phyloP scores from a whole-genome alignment of 371 early-diverging fungal species.

The Syncephalastrum sp. region DNA sequence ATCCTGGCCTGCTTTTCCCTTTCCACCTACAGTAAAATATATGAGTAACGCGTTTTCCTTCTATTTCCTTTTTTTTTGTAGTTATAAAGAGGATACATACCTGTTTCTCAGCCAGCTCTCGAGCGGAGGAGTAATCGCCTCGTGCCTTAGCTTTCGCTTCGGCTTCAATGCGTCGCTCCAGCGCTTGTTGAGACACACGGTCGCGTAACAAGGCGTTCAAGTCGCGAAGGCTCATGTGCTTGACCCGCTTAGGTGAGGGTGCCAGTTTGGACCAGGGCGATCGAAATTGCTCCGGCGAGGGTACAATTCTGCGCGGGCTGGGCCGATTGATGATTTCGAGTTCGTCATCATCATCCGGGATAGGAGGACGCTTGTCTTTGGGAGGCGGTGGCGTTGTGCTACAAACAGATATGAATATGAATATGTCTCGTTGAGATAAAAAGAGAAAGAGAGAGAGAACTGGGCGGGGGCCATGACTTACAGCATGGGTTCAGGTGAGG shows the following conservation, averaged over 20 bases:
- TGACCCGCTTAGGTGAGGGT: slow-evolving; percentile 3
- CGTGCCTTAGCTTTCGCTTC: slow-evolving; percentile 33
- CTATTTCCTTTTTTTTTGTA: no score
- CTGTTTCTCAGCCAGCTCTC: slow-evolving; percentile 32
- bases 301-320: background rate
- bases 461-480: no score
- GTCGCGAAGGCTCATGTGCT: slow-evolving; percentile 18
- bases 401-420: background rate
- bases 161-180: slow-evolving; percentile 28
- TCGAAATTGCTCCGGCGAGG: slow-evolving; percentile 7
- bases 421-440: background rate
- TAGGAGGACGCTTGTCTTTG: no score
- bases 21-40: slow-evolving; percentile 11
- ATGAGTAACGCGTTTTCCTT: no score
- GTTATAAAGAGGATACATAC: no score
- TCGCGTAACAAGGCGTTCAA: slow-evolving; percentile 27
- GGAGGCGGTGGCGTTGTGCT: slow-evolving; percentile 1
- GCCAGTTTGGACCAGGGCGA: slow-evolving; percentile 4
- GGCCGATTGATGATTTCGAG: slow-evolving; percentile 23
- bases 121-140: slow-evolving; percentile 32
- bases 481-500: background rate
- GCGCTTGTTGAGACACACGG: slow-evolving; percentile 29
- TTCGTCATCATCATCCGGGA: slow-evolving; percentile 14
- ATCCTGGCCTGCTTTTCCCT: slow-evolving; percentile 32
- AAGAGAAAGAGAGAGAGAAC: no score